Evolutionary conservation across 2,329 filamentous ascomycete species (phyloP).

Genomic region (Fusarium newnesense): DNA sequence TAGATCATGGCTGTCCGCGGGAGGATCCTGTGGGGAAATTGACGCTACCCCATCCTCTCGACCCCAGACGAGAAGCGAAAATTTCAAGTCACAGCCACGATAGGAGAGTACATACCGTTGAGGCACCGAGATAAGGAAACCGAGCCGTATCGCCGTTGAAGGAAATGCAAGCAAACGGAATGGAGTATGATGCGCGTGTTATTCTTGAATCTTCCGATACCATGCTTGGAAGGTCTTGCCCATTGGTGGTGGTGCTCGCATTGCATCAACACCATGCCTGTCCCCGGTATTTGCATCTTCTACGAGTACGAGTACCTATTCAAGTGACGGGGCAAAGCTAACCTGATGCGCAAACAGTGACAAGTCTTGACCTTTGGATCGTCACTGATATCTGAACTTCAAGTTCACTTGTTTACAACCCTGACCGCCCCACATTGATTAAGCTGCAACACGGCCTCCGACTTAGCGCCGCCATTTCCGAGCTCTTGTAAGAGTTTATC

Average conservation of each 20-base stretch:
- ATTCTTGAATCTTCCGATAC: background rate
- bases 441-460: slow-evolving; percentile 25
- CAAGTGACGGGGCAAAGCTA: slow-evolving; percentile 4
- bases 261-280: slow-evolving; percentile 22
- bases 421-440: slow-evolving; percentile 30
- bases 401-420: background rate
- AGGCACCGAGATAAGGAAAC: slow-evolving; percentile 35
- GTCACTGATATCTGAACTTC: background rate
- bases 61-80: slow-evolving; percentile 34
- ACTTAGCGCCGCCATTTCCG: slow-evolving; percentile 39
- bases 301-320: slow-evolving; percentile 7
- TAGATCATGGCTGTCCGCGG: slow-evolving; percentile 17
- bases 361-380: background rate
- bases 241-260: slow-evolving; percentile 12
- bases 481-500: slow-evolving; percentile 13
- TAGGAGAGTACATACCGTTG: slow-evolving; percentile 23
- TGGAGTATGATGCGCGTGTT: background rate
- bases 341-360: background rate
- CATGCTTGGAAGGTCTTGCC: slow-evolving; percentile 7
- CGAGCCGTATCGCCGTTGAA: slow-evolving; percentile 7
- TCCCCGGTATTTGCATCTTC: slow-evolving; percentile 26
- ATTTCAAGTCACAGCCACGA: slow-evolving; percentile 39
- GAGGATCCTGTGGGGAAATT: slow-evolving; percentile 43
- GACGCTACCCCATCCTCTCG: slow-evolving; percentile 40
- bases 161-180: slow-evolving; percentile 3